These are phyloP conservation scores for Boletales sp. DNA, from an alignment of 768 basidiomycete genomes.

Conservation along the genomic window DNA sequence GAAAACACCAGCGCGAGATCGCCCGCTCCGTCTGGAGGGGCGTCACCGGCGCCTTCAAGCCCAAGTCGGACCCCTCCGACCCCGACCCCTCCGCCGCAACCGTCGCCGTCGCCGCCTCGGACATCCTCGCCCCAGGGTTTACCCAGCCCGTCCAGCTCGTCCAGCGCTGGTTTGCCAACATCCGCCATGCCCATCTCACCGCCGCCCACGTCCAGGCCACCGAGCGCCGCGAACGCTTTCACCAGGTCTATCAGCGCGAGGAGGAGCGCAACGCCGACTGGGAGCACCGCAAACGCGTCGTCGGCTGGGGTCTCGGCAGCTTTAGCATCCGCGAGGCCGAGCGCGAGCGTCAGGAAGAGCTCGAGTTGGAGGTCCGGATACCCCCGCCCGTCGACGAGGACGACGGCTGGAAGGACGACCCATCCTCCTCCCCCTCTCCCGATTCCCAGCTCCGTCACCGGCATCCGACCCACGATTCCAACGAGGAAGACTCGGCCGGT, in stretches of 20 bases:
- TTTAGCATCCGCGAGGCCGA: slow-evolving; percentile 46
- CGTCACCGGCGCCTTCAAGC: slow-evolving; percentile 49
- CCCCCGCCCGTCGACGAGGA: slow-evolving; percentile 13
- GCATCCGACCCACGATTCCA: background rate
- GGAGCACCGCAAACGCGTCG: slow-evolving; percentile 26
- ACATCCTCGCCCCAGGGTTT: background rate
- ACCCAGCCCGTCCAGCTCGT: slow-evolving; percentile 29
- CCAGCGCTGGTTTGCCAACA: slow-evolving; percentile 52
- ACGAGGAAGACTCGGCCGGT: slow-evolving; percentile 5
- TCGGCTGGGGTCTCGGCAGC: slow-evolving; percentile 74
- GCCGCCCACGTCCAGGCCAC: slow-evolving; percentile 70
- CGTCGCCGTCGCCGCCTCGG: background rate
- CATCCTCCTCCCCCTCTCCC: too few species aligned
- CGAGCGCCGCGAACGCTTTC: slow-evolving; percentile 62
- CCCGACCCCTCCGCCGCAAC: slow-evolving; percentile 2
- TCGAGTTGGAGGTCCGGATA: slow-evolving; percentile 1
- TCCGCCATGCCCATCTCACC: slow-evolving; percentile 67
- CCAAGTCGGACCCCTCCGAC: background rate
- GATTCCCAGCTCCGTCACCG: slow-evolving; percentile 10
- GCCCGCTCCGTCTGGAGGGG: slow-evolving; percentile 58
- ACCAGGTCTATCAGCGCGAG: slow-evolving; percentile 51
- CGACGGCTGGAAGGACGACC: slow-evolving; percentile 21
- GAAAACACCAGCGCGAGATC: slow-evolving; percentile 47
- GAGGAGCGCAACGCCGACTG: slow-evolving; percentile 19
- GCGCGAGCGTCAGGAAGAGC: slow-evolving; percentile 28